Percentiles rank a stretch among this genome's conserved stretches.
These are phyloP conservation scores for Suillus subalutaceus DNA, from an alignment of 768 basidiomycete species.

Conservation along the genomic window DNA sequence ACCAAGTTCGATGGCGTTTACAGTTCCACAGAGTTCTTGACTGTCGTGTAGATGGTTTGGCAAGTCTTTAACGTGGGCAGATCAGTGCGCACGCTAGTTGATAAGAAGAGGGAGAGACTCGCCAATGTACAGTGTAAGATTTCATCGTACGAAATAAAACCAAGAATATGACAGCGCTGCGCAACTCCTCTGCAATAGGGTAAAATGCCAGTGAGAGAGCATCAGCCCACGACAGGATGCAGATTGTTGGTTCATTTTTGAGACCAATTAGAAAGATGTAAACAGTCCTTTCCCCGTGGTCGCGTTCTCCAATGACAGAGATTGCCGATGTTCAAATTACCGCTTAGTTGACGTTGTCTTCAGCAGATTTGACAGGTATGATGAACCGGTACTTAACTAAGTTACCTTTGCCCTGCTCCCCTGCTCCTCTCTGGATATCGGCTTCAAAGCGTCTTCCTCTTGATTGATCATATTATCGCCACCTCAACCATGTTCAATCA, in stretches of 20 bases:
- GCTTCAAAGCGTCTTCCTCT: background rate
- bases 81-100: background rate
- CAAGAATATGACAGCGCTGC: background rate
- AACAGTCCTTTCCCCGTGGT: background rate
- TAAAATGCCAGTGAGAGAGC: constrained; percentile 29
- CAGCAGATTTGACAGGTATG: background rate
- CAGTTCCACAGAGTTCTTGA: background rate
- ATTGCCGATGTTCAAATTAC: background rate
- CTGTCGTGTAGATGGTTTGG: background rate
- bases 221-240: background rate
- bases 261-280: background rate
- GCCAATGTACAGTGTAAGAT: background rate
- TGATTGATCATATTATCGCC: background rate
- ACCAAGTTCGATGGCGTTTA: background rate
- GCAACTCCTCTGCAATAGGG: background rate
- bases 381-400: background rate
- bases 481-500: background rate
- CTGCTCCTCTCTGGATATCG: background rate
- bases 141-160: background rate
- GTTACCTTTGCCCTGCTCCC: background rate
- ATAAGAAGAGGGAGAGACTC: background rate
- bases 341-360: background rate
- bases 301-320: background rate
- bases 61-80: background rate
- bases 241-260: background rate